These are phyloP conservation scores for Colletotrichum sp. DNA, from an alignment of 2,329 filamentous ascomycete species.

Conservation along the genomic window DNA sequence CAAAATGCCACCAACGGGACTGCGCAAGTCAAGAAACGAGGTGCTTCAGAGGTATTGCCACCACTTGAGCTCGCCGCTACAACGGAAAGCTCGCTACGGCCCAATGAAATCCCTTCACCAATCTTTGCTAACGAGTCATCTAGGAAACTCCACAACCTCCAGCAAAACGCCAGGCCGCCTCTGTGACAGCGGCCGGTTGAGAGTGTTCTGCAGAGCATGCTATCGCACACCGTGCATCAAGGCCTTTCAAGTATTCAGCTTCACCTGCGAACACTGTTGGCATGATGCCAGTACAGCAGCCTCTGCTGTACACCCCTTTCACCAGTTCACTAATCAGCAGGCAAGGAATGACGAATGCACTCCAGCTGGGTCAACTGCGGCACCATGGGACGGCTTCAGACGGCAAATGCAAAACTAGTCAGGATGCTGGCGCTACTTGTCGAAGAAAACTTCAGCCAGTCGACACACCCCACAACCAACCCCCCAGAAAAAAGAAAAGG, in stretches of 20 bases:
- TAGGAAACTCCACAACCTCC: slow-evolving; percentile 44
- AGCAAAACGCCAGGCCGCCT: slow-evolving; percentile 45
- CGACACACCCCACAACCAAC: background rate
- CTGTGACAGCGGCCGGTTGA: slow-evolving; percentile 44
- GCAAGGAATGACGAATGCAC: background rate
- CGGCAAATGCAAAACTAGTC: background rate
- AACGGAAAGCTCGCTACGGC: background rate
- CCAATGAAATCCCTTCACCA: slow-evolving; percentile 46
- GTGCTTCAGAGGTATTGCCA: slow-evolving; percentile 47
- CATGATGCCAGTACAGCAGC: background rate
- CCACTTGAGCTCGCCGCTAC: background rate
- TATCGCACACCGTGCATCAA: background rate
- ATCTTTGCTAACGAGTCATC: slow-evolving; percentile 26
- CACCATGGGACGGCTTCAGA: background rate
- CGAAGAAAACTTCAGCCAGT: background rate
- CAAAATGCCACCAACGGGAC: slow-evolving; percentile 40
- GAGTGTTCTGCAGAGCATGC: background rate
- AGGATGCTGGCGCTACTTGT: background rate
- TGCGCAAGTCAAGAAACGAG: slow-evolving; percentile 51
- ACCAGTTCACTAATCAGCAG: slow-evolving; percentile 2
- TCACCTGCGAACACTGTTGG: background rate
- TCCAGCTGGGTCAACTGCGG: background rate
- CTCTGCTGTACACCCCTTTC: background rate
- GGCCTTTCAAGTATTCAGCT: background rate
- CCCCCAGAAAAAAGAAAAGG: background rate